A percentile compares a stretch with the other conserved stretches of the same genome.
phyloP scores from a whole-genome alignment of 108 stramenopile genomes.

The Conticribra weissflogii region DNA sequence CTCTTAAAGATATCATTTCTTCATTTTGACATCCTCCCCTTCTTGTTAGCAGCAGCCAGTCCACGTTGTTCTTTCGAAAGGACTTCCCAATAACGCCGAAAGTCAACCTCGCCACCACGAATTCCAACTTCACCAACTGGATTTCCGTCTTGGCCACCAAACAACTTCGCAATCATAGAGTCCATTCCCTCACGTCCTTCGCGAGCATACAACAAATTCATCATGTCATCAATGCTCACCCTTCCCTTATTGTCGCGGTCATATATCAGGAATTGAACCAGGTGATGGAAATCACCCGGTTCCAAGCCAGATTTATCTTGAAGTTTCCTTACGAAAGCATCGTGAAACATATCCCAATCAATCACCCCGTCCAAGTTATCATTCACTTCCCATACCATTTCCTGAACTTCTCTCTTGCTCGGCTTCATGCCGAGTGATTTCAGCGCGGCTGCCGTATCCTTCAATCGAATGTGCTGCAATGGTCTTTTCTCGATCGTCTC shows the following conservation, averaged over 20 bases:
- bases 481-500: conserved; percentile 36
- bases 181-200: conserved; percentile 81
- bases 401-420: conserved; percentile 77
- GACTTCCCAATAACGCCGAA: conserved; percentile 65
- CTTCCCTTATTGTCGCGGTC: conserved; percentile 73
- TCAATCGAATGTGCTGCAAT: conserved; percentile 49
- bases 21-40: no score
- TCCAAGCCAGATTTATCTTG: conserved; percentile 87
- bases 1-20: no score
- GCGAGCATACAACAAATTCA: conserved; percentile 92
- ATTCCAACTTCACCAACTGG: conserved; percentile 72
- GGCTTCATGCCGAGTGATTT: conserved; percentile 65
- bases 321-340: conserved; percentile 87
- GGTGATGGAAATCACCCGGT: conserved; percentile 78
- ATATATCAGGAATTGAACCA: conserved; percentile 92
- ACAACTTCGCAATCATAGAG: conserved; percentile 46
- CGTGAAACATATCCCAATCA: conserved; percentile 88
- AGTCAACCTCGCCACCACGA: conserved; percentile 81
- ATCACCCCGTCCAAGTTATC: conserved; percentile 87
- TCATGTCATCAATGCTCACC: conserved; percentile 88
- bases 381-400: conserved; percentile 94
- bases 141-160: conserved; percentile 55
- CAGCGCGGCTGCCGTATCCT: conserved; percentile 72
- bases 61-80: no score
- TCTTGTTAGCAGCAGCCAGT: no score